phyloP scores from a whole-genome alignment of 208 protist species.

The Acanthamoeba sp. region DNA sequence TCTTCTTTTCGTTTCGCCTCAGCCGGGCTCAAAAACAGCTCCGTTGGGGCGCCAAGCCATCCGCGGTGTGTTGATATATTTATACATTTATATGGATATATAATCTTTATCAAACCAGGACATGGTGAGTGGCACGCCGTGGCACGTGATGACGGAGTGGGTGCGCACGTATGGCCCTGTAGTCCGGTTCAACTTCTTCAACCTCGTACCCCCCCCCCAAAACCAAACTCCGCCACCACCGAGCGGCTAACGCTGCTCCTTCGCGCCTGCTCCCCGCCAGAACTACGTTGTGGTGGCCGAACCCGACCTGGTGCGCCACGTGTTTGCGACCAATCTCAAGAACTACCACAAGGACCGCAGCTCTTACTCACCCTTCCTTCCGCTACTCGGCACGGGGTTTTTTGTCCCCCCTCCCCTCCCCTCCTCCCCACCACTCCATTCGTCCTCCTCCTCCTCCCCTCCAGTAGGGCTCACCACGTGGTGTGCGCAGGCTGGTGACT shows the following conservation, averaged over 20 bases:
- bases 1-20: no score
- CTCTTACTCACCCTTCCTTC: conserved; percentile 94
- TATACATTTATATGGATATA: no score
- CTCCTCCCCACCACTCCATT: neutral
- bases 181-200: conserved; percentile 7
- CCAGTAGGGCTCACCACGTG: no score
- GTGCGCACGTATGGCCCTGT: conserved; percentile 12
- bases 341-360: conserved; percentile 93
- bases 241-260: no score
- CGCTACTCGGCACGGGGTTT: conserved; percentile 89
- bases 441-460: neutral
- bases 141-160: conserved; percentile 21
- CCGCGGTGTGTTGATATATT: no score
- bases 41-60: no score
- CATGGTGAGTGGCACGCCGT: conserved; percentile 29
- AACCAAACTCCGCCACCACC: no score
- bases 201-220: neutral
- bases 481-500: conserved; percentile 89
- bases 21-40: no score
- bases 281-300: conserved; percentile 93
- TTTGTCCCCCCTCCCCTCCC: neutral
- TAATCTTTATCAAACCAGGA: neutral
- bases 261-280: conserved; percentile 89
- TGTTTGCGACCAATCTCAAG: conserved; percentile 92
- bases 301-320: conserved; percentile 90